Evolutionary conservation across 208 protist species (phyloP), one percentile per base, ranked within the genome.

Genomic region (Acanthamoeba quina): DNA sequence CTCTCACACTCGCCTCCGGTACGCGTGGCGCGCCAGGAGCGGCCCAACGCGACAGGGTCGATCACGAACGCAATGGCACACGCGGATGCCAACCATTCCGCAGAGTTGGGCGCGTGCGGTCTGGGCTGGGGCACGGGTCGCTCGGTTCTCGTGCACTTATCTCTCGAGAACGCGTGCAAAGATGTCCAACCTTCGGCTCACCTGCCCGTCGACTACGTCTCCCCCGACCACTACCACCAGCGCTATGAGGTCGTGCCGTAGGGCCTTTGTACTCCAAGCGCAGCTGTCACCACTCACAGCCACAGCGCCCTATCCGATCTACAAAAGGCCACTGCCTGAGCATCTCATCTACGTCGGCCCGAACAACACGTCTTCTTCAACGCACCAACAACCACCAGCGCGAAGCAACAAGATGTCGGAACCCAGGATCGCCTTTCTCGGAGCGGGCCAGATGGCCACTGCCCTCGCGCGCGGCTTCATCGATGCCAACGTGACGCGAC

Each of bases 391-490:
- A 31, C 72, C 41, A 78, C 37, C 68, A 47, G 10, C 31, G 0
- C 11, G 34, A 7, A 34, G 41, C 29, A 82, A 52, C 24, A 44
- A 37, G 15, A 82, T 82, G 72, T 56, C 34, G 9, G 72, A 92
- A 49, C 88, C 66, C 5, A 70, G 90, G 49, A 96, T 99, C 90
- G 98, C 98, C 44, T 99, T 99, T 96, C 92, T 99, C 66, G 99
- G 99, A 47, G 98, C 97, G 64, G 99, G 99, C n/a, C 98, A 96
- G 93, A 99, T 99, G 98, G 98, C 78, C 89, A 90, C 94, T 31
- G 92, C 94, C 0, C 94, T 95, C 15, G 92, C 72, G 5, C 56
- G 47, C 60, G 94, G 78, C 68, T 70, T 80, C 90, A 58, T 96
- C 90, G 2, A 58, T 21, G 44, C 56, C 26, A 60, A 52, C 19